phyloP scores from a whole-genome alignment of 2,329 filamentous ascomycete genomes.

The Alternaria arborescens region DNA sequence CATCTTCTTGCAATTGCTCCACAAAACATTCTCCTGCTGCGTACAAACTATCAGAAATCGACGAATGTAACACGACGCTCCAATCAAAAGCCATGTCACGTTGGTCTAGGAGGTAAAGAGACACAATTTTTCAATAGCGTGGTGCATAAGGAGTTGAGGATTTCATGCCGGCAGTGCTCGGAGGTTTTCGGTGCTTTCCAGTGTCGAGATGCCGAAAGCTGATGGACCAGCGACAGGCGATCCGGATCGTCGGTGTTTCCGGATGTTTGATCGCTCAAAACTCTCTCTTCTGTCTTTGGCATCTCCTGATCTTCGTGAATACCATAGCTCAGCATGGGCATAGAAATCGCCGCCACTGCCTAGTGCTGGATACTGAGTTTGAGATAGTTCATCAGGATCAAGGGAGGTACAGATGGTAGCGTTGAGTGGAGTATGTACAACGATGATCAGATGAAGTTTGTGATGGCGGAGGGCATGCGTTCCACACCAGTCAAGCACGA shows the following conservation, averaged over 20 bases:
- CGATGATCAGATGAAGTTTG: neutral
- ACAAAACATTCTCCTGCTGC: neutral
- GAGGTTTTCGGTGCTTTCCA: constrained; percentile 3
- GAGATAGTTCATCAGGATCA: neutral
- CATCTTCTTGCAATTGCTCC: neutral
- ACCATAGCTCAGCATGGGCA: neutral
- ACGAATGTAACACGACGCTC: neutral
- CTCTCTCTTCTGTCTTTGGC: neutral
- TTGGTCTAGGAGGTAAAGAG: neutral
- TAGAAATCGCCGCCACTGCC: neutral
- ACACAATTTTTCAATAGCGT: neutral
- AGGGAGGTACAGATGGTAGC: neutral
- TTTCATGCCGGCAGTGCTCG: neutral
- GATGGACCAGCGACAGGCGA: neutral
- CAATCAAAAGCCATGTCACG: neutral
- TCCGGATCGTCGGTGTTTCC: neutral
- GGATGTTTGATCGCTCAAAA: neutral
- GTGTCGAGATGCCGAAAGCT: neutral
- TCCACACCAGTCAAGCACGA: neutral
- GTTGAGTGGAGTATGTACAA: neutral
- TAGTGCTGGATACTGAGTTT: neutral
- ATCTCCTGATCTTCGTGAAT: neutral
- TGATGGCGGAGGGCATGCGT: neutral
- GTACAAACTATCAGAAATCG: neutral
- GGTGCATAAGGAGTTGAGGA: neutral